Evolutionary conservation across 768 basidiomycete species (phyloP), one percentile per base, ranked within the genome.

Genomic region (Pulveroboletus sp.): DNA sequence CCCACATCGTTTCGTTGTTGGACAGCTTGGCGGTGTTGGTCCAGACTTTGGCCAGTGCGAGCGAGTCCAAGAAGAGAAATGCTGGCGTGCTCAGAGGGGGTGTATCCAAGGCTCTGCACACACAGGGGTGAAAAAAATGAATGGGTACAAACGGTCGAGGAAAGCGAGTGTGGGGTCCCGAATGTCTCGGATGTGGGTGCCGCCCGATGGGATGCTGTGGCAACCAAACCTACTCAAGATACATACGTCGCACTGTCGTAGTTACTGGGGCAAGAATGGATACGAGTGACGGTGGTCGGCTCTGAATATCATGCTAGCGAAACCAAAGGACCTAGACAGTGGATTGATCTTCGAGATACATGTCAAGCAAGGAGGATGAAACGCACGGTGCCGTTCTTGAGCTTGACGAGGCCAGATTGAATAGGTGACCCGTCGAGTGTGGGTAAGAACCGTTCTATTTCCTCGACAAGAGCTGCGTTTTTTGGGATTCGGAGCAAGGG

Each of bases 41-140:
- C 52, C 56, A 59, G 21, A 55, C 56, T 31, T 55, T 58, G 34
- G 56, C 52, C 4, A 58, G 27, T 8, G 49, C 52, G 5, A 49
- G 44, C 6, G 49, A 58, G 1, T 47, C 46, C 4, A 19, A 10
- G 11, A 6, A 3, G 0, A 6, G 1, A 14, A 39, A 53, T 7
- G 43, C 4, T 5, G 3, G 40, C 12, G 21, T 23, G 27, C 8
- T 11, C 2, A 29, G 8, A 29, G 27, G 27, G 8, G 12, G 9
- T 29, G 12, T 11, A 29, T 29, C 5, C 27, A 11, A 29, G 8
- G 2, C 27, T 29, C 27, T 4, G 12, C 27, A 29, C 12, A 4
- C 27, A 29, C 14, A 31, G 5, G 2, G 12, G 29, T 9, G 7
- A 33, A n/a, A 16, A n/a, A n/a, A n/a, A n/a, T n/a, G n/a, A 25